Evolutionary conservation across 116 monocot genomes (phyloP).

Genomic region (Papilionanthe hybrid): DNA sequence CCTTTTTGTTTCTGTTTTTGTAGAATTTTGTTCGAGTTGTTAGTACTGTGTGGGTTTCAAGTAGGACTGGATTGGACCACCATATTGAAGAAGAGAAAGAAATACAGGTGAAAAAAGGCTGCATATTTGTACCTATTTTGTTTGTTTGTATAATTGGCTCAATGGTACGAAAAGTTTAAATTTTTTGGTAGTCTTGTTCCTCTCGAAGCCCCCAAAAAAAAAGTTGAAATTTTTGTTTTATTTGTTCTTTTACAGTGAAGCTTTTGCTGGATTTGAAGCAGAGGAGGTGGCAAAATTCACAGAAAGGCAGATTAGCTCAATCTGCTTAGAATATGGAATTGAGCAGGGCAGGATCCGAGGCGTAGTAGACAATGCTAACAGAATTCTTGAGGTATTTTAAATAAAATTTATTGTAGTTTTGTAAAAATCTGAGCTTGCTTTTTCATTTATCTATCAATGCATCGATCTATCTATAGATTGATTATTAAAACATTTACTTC

Average conservation of each 20-base stretch:
- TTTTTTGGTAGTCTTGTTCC: too few species aligned
- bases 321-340: slow-evolving; percentile 43
- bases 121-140: neutral
- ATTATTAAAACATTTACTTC: too few species aligned
- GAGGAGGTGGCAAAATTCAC: slow-evolving; percentile 58
- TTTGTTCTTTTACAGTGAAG: slow-evolving; percentile 39
- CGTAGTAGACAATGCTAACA: slow-evolving; percentile 68
- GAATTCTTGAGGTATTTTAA: slow-evolving; percentile 59
- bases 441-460: too few species aligned
- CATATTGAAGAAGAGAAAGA: slow-evolving; percentile 69
- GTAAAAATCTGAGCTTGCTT: neutral
- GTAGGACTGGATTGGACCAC: slow-evolving; percentile 84
- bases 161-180: neutral
- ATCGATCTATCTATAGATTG: too few species aligned
- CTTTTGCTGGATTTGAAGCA: slow-evolving; percentile 78
- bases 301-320: slow-evolving; percentile 56
- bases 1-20: neutral
- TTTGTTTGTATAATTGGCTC: neutral
- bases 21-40: slow-evolving; percentile 84
- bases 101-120: slow-evolving; percentile 44
- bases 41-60: slow-evolving; percentile 66
- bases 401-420: neutral
- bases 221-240: too few species aligned
- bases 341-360: slow-evolving; percentile 66
- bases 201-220: too few species aligned